A percentile compares a stretch with the other conserved stretches of the same genome.
Conservation (phyloP, 179 eudicot genomes). For the Beta macrorhiza region DNA sequence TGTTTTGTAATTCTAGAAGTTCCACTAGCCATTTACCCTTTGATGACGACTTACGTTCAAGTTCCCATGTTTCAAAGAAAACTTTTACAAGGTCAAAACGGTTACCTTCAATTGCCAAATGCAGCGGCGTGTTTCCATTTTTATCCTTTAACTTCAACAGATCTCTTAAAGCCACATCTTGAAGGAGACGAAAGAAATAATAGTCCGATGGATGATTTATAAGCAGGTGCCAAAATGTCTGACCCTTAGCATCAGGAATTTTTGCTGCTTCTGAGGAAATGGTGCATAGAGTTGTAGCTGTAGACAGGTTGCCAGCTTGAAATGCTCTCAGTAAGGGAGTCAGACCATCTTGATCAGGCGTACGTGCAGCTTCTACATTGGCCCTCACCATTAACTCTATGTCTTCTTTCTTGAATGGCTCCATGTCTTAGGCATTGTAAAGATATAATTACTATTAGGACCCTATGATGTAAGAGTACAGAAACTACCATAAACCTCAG, state of each 20-base stretch:
- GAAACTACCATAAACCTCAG: not conserved
- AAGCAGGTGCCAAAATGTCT: constrained; percentile 13
- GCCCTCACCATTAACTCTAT: not conserved
- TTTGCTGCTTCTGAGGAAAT: not conserved
- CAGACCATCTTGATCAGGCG: not conserved
- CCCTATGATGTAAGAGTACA: no score
- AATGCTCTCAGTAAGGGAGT: constrained; percentile 15
- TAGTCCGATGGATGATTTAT: not conserved
- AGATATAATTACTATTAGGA: not conserved
- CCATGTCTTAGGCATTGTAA: not conserved
- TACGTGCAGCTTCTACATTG: not conserved
- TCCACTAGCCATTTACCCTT: not conserved
- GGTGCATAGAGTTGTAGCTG: not conserved
- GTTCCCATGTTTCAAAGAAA: not conserved
- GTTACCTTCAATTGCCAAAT: constrained; percentile 22
- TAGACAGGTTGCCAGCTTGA: not conserved
- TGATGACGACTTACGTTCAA: no score
- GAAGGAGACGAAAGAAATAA: not conserved
- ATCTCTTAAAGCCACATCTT: not conserved
- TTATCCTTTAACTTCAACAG: not conserved
- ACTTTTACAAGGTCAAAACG: constrained; percentile 8
- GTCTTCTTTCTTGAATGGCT: not conserved
- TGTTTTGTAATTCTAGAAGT: not conserved
- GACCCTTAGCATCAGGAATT: not conserved
- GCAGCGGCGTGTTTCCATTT: constrained; percentile 25